Percentiles rank a stretch among this genome's conserved stretches.
These are phyloP conservation scores for Trametes gibbosa DNA, from an alignment of 768 basidiomycete species.

Conservation along the genomic window DNA sequence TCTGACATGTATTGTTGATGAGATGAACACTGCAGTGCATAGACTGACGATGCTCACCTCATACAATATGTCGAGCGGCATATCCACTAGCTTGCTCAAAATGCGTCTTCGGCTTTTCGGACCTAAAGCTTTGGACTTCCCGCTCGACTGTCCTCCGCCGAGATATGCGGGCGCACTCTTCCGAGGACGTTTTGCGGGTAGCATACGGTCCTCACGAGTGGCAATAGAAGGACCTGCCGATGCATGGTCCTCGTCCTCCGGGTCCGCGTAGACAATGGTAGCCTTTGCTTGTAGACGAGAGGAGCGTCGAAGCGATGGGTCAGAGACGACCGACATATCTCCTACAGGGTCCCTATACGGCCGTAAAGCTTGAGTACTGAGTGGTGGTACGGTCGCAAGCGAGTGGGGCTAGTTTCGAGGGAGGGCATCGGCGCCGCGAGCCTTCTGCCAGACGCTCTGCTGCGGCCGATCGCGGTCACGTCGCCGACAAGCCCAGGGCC, in stretches of 20 bases:
- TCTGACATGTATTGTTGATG: neutral
- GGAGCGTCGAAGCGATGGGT: neutral
- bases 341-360: too few species aligned
- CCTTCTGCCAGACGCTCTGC: too few species aligned
- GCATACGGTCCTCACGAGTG: neutral
- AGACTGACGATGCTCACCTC: neutral
- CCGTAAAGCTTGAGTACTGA: too few species aligned
- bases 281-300: slow-evolving; percentile 7
- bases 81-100: slow-evolving; percentile 15
- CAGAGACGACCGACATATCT: neutral
- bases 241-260: neutral
- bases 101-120: neutral
- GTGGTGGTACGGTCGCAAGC: too few species aligned
- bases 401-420: too few species aligned
- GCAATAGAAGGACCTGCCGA: neutral
- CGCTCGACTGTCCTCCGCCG: neutral
- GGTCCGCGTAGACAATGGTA: neutral
- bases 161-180: neutral
- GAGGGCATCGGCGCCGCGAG: neutral
- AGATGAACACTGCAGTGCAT: neutral
- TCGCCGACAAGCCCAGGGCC: neutral
- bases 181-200: neutral
- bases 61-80: slow-evolving; percentile 16
- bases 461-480: neutral
- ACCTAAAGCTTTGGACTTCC: neutral